Conservation (phyloP, 805 yeast genomes). For the Sugiyamaella qingdaonensis region DNA sequence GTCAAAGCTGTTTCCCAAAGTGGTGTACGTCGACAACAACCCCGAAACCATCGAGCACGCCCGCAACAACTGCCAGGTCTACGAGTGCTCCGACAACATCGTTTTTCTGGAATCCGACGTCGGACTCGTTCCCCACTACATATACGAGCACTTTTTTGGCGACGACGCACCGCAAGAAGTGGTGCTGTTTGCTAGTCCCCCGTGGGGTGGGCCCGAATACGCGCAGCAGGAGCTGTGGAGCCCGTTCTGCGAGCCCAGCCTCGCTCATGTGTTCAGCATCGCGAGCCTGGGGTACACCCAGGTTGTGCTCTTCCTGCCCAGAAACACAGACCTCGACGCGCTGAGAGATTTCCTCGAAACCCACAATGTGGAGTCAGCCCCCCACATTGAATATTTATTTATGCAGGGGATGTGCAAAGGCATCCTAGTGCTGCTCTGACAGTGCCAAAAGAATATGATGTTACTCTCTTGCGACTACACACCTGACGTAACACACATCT, state of each 20-base stretch:
- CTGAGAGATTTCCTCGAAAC: background rate
- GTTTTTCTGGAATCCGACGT: conserved; percentile 33
- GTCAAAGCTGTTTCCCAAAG: conserved; percentile 36
- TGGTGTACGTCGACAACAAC: conserved; percentile 27
- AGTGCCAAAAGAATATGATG: too few relatives aligned
- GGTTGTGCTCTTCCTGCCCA: conserved; percentile 22
- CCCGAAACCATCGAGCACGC: conserved; percentile 25
- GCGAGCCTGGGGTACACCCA: background rate
- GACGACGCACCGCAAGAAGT: conserved; percentile 35
- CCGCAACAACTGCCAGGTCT: conserved; percentile 57
- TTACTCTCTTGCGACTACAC: too few relatives aligned
- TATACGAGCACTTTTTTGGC: background rate
- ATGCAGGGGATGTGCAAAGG: conserved; percentile 18
- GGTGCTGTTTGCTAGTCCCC: conserved; percentile 69
- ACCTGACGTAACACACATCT: too few relatives aligned
- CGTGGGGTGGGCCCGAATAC: conserved; percentile 84
- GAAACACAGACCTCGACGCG: conserved; percentile 17
- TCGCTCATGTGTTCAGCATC: background rate
- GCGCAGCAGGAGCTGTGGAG: conserved; percentile 16
- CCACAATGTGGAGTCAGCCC: background rate
- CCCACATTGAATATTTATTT: conserved; percentile 17
- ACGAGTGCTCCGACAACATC: conserved; percentile 45
- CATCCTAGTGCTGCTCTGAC: conserved; percentile 14
- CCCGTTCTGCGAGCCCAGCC: conserved; percentile 2
- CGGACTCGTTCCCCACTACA: background rate